Evolutionary conservation across 169 alveolate genomes (phyloP), one percentile per base, ranked within the genome.

Genomic region (Plasmodium reichenowi): DNA sequence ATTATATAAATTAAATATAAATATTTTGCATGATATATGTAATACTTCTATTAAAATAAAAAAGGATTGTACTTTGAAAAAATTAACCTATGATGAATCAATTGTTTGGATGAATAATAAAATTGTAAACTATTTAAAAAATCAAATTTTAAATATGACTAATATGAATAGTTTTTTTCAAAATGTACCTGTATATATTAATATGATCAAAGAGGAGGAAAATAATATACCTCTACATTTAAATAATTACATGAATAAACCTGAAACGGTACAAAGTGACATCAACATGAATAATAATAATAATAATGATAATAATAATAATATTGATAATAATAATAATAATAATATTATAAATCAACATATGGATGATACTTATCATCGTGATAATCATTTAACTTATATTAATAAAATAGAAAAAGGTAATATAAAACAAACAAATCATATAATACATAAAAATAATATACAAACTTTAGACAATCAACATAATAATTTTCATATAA

Each of bases 1-100:
- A 5, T 24, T 76, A 56, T 1, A 29, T 7, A 32, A 24, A 9
- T 76, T 76, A 32, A 52, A 54, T 9, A 15, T 17, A n/a, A 47
- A 2, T n/a, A 24, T 48, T 17, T n/a, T 76, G 24, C 68, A 76
- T 22, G 89, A 76, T 24, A 64, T 76, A 29, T 76, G 89, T 15
- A 63, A 68, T 54, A 47, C 78, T 22, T 56, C 66, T 5, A 47
- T 64, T 50, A 76, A 76, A 48, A 76, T 76, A 10, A 76, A 64
- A n/a, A 76, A 62, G 63, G 76, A 76, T 64, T 76, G 63, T 29
- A 22, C 32, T 4, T 3, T 58, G 17, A 76, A 43, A 22, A 76
- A 76, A 56, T 20, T 76, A 3, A 2, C n/a, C 4, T 76, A 76
- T 64, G 89, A 76, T n/a, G 59, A 38, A 9, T 12, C 74, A 7